Percentiles rank a stretch among this genome's conserved stretches.
phyloP scores from a whole-genome alignment of 2,329 filamentous ascomycete species.

The Exophiala calicioides region DNA sequence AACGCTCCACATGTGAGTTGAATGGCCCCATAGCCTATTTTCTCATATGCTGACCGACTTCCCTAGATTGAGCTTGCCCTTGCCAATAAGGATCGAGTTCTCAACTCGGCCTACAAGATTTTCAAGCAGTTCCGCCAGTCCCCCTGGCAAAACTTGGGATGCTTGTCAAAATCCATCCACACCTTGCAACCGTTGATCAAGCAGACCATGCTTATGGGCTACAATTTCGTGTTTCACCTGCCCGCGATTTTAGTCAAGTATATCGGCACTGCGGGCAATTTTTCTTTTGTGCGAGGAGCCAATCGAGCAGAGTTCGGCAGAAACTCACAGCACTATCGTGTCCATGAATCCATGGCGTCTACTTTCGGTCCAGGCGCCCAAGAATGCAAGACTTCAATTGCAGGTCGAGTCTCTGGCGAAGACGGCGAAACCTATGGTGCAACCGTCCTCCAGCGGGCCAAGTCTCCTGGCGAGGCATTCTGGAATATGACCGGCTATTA shows the following conservation, averaged over 20 bases:
- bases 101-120: conserved; percentile 52
- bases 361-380: conserved; percentile 52
- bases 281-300: conserved; percentile 47
- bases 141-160: conserved; percentile 47
- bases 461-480: conserved; percentile 46
- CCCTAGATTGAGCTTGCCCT: conserved; percentile 43
- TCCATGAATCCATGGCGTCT: conserved; percentile 53
- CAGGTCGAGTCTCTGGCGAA: conserved; percentile 24
- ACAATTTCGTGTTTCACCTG: conserved; percentile 57
- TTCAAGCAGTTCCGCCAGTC: conserved; percentile 49
- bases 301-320: conserved; percentile 44
- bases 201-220: conserved; percentile 54
- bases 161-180: conserved; percentile 47
- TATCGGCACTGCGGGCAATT: conserved; percentile 52
- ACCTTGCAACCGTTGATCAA: conserved; percentile 50
- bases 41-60: conserved; percentile 1
- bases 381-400: conserved; percentile 42
- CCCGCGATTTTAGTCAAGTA: conserved; percentile 48
- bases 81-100: conserved; percentile 45
- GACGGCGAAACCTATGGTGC: conserved; percentile 41
- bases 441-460: conserved; percentile 43
- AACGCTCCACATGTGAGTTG: conserved; percentile 55
- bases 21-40: background rate
- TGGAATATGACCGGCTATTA: conserved; percentile 56
- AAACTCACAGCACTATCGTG: conserved; percentile 37